Evolutionary conservation across 129 eudicot species (phyloP).

Genomic region (Centrapalus pauciflorus): DNA sequence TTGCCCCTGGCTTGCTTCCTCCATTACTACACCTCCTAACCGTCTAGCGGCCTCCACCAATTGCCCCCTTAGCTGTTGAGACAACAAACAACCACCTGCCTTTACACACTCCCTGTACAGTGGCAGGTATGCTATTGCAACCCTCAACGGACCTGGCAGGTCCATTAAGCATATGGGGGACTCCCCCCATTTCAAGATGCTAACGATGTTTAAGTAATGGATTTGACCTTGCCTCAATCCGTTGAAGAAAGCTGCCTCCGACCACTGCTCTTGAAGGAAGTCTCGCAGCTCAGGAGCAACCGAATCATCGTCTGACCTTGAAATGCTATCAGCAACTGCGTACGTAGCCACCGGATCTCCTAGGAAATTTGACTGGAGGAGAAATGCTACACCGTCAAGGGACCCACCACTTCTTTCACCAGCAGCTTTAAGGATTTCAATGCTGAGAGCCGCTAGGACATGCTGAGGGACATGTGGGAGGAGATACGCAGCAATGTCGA

Average conservation of each 20-base stretch:
- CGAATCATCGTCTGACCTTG: conserved; percentile 68
- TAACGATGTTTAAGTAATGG: conserved; percentile 54
- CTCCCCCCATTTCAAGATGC: conserved; percentile 63
- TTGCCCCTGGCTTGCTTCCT: conserved; percentile 51
- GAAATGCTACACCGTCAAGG: conserved; percentile 86
- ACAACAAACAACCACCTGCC: conserved; percentile 83
- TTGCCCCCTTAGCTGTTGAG: conserved; percentile 74
- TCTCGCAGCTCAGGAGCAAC: conserved; percentile 73
- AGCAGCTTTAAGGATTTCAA: conserved; percentile 96
- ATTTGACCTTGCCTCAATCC: conserved; percentile 62
- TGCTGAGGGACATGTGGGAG: conserved; percentile 95
- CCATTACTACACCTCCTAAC: conserved; percentile 58
- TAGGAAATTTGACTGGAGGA: conserved; percentile 71
- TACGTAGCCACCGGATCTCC: conserved; percentile 80
- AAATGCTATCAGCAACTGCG: conserved; percentile 83
- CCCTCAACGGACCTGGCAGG: conserved; percentile 77
- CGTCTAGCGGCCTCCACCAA: conserved; percentile 79
- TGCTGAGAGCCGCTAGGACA: conserved; percentile 86
- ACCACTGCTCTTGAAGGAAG: conserved; percentile 80
- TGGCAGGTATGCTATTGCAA: conserved; percentile 88
- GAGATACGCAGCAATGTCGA: conserved; percentile 80
- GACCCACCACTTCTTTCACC: conserved; percentile 93
- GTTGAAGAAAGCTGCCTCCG: conserved; percentile 61
- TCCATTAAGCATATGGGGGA: conserved; percentile 67
- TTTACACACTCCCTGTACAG: conserved; percentile 79